Conservation (phyloP, 345 rosid species). For the Camelina neglecta region DNA sequence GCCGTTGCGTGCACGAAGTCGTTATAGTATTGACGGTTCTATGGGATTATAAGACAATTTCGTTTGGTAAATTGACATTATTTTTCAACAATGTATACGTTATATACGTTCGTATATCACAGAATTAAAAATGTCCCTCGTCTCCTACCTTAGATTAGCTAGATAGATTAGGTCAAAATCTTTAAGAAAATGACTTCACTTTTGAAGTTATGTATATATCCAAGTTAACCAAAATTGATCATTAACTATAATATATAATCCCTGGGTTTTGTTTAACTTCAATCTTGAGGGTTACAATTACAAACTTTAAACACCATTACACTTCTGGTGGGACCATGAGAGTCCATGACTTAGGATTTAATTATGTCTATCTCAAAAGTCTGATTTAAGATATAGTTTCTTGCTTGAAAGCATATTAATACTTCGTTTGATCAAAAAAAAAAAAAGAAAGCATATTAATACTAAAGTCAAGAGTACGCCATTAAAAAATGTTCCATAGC, state of each 20-base stretch:
- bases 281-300: background rate
- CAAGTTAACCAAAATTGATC: constrained; percentile 23
- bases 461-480: constrained; percentile 16
- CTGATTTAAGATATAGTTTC: constrained; percentile 35
- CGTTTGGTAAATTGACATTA: constrained; percentile 26
- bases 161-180: constrained; percentile 13
- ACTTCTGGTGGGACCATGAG: constrained; percentile 24
- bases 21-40: constrained; percentile 28
- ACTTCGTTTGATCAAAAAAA: too few relatives aligned
- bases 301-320: background rate
- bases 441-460: constrained; percentile 28
- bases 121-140: background rate
- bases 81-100: constrained; percentile 17
- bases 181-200: background rate
- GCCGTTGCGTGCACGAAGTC: constrained; percentile 41
- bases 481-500: constrained; percentile 9
- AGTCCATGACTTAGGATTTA: constrained; percentile 19
- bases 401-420: constrained; percentile 37
- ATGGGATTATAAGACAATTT: constrained; percentile 17
- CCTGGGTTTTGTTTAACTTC: background rate
- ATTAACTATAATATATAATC: constrained; percentile 1
- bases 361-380: constrained; percentile 22
- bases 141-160: constrained; percentile 26
- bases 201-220: background rate
- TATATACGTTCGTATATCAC: background rate